A percentile compares a stretch with the other conserved stretches of the same genome.
phyloP scores from a whole-genome alignment of 345 rosid genomes.

The Mallotus nudiflorus region DNA sequence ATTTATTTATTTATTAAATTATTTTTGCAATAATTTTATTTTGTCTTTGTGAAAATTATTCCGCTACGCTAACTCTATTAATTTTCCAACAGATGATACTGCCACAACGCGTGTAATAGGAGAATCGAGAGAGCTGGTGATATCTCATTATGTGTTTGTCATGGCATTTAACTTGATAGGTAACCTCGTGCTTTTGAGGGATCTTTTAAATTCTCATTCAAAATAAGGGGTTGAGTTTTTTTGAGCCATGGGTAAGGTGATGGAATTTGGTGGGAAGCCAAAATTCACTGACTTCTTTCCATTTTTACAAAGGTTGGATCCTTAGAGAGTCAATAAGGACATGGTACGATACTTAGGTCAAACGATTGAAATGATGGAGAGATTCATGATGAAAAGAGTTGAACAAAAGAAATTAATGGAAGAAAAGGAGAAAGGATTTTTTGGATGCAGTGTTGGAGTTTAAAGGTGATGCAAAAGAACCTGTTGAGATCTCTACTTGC shows the following conservation, averaged over 20 bases:
- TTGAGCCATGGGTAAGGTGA: conserved; percentile 8
- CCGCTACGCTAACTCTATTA: too few relatives aligned
- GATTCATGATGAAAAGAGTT: conserved; percentile 18
- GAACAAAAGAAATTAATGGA: background rate
- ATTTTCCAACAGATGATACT: too few relatives aligned
- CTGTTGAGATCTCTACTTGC: conserved; percentile 2
- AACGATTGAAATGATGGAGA: conserved; percentile 8
- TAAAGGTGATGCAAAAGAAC: conserved; percentile 16
- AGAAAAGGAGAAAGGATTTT: conserved; percentile 7
- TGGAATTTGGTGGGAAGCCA: conserved; percentile 11
- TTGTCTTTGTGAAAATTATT: too few relatives aligned
- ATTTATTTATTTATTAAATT: too few relatives aligned
- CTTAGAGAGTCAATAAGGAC: conserved; percentile 26
- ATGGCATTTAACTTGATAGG: conserved; percentile 25
- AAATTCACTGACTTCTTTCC: conserved; percentile 22
- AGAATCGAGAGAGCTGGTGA: conserved; percentile 6
- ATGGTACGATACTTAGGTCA: too few relatives aligned
- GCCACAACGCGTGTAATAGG: background rate
- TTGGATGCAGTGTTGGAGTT: conserved; percentile 23
- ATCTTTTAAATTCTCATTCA: conserved; percentile 10
- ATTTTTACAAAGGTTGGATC: conserved; percentile 25
- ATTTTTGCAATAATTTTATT: too few relatives aligned
- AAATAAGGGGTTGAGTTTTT: conserved; percentile 13
- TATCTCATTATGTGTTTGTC: background rate
- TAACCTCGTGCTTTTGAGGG: conserved; percentile 18